Base-by-base conservation (phyloP, 2,329 filamentous ascomycete genomes). In the Colletotrichum coccodes region DNA sequence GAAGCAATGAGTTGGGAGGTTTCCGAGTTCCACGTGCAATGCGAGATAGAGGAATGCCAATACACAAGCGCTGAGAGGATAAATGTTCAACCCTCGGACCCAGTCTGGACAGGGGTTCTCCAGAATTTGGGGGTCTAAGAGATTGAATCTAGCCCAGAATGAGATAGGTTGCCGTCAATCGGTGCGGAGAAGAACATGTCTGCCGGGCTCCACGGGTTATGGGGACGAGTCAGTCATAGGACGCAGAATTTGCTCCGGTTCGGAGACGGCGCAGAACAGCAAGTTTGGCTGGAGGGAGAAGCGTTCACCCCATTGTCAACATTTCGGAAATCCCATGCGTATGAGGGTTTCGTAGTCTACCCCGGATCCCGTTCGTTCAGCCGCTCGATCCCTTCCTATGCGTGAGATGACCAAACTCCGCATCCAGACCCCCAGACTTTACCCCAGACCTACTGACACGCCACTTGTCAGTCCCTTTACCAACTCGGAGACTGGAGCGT, bases 241-340 rank as follows among this genome's bases (percentile, higher is more conserved):
- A 9, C 60, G 66, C 61, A 69, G 66, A 69, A 42, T 69, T 52
- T 69, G 66, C 66, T 66, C 66, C 66, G 66, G 62, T 69, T 66
- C 54, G 66, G 66, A 69, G 62, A 9, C 61, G 40, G 28, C 47
- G 47, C 54, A 53, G 30, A n/a, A 28, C 66, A 52, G 50, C 40
- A 56, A 40, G 23, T 18, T 56, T 60, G 34, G 34, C 18, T 36
- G n/a, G 26, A 56, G 59, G 66, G 66, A 69, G 66, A 69, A 69
- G 66, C 62, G 56, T 69, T 69, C 66, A 69, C 61, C 66, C 66
- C 54, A 69, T 26, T 56, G 46, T 68, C 47, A 42, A 58, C 53
- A 36, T 34, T 58, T 28, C 32, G 26, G 34, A 36, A 52, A 58
- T 44, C 26, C 52, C 52, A 50, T 38, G 28, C 36, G 38, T 38